phyloP scores from a whole-genome alignment of 164 flowering plant genomes.

The Hamamelis virginiana region DNA sequence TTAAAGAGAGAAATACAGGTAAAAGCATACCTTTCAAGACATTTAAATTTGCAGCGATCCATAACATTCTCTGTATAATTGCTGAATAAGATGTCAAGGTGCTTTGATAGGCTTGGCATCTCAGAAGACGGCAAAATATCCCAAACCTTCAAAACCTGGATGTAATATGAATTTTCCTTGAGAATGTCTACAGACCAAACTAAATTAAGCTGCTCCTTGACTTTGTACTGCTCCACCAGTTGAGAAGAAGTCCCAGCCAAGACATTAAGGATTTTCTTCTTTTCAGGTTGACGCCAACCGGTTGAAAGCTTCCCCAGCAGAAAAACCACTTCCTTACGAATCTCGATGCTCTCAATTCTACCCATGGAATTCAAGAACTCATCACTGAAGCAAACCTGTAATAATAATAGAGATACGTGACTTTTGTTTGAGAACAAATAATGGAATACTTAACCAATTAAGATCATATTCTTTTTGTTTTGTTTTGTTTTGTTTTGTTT shows the following conservation, averaged over 20 bases:
- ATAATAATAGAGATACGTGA: neutral
- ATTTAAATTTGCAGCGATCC: slow-evolving; percentile 14
- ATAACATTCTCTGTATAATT: slow-evolving; percentile 11
- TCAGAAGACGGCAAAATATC: slow-evolving; percentile 10
- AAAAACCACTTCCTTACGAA: neutral
- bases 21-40: slow-evolving; percentile 8
- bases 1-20: neutral
- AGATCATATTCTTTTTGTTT: neutral
- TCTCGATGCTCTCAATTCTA: neutral
- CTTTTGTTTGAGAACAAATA: neutral
- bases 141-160: slow-evolving; percentile 27
- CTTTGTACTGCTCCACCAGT: slow-evolving; percentile 1
- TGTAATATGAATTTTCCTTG: neutral
- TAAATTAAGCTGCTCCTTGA: slow-evolving; percentile 2
- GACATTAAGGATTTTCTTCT: neutral
- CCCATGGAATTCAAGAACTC: neutral
- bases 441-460: neutral
- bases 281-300: neutral
- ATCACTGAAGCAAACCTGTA: neutral
- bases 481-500: no score
- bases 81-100: neutral
- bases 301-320: neutral
- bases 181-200: slow-evolving; percentile 19
- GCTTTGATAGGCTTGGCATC: slow-evolving; percentile 9
- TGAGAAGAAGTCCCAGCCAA: no score